Evolutionary conservation across 257 asterid species (phyloP), one percentile per base, ranked within the genome.

Genomic region (Jasminum sambac): DNA sequence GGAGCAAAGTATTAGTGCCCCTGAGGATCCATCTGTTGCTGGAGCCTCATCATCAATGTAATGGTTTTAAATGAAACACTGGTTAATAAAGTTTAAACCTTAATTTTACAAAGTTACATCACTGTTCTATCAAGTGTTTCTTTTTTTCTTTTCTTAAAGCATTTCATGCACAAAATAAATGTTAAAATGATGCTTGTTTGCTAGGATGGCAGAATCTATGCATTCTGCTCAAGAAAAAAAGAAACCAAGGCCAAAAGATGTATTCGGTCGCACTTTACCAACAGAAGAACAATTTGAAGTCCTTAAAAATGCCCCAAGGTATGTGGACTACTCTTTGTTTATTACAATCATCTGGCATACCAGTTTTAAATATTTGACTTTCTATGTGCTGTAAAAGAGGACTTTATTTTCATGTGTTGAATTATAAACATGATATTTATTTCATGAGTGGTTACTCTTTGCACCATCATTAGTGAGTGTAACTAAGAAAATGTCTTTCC

Each of bases 231-330:
- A 77, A 63, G 96, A 86, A 80, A 88, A 86, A 79, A 95, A 84
- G 89, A 95, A 91, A 81, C 74, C 80, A 34, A 84, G 89, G 78
- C 90, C 91, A 8, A 95, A 89, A 82, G 99, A 95, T 83, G 86
- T 89, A 46, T 95, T 81, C 81, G 98, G 99, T 6, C 98, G 95
- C 68, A 77, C 88, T 73, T 79, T 95, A 79, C 99, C 99, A 10
- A 95, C 98, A 16, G 99, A 87, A 79, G 98, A 95, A 79, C 90
- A 95, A 78, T 95, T 95, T 77, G 98, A 95, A 73, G 95, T 87
- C 81, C 96, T 95, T 39, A 95, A 91, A 81, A 88, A 95, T 81
- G 99, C 99, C 67, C 99, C 99, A 69, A 88, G 82, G 99, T 91
- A 41, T 52, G 88, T 78, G 19, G 48, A 61, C 11, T 59, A 67